Conservation (phyloP, 805 yeast species). For the Candida endomychidarum region DNA sequence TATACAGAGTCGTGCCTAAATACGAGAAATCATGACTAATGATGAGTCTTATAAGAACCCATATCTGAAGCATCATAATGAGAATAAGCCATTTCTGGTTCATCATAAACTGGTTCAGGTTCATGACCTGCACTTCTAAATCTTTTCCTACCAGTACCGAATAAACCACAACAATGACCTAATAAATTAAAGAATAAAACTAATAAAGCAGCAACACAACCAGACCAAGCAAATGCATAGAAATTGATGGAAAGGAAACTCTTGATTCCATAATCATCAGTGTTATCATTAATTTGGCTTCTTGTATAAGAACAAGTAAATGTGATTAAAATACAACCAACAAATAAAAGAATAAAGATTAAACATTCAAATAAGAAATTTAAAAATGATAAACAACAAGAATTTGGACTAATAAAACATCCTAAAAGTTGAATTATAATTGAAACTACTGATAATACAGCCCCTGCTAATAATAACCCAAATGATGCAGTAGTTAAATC, state of each 20-base stretch:
- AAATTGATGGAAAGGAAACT: conserved; percentile 51
- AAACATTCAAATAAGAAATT: conserved; percentile 43
- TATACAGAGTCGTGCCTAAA: neutral
- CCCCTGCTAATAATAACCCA: conserved; percentile 32
- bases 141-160: conserved; percentile 29
- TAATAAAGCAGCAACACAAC: conserved; percentile 46
- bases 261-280: conserved; percentile 51
- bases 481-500: conserved; percentile 58
- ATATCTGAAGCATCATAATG: conserved; percentile 11
- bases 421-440: conserved; percentile 48
- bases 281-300: conserved; percentile 50
- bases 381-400: conserved; percentile 46
- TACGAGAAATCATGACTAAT: too few relatives aligned
- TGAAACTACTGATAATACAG: conserved; percentile 42
- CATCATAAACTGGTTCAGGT: conserved; percentile 12
- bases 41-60: conserved; percentile 10
- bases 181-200: conserved; percentile 31
- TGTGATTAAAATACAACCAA: conserved; percentile 59
- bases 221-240: conserved; percentile 66
- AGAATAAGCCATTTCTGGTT: conserved; percentile 27
- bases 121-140: conserved; percentile 24
- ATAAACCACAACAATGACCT: conserved; percentile 44
- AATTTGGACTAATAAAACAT: conserved; percentile 44
- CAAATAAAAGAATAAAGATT: conserved; percentile 44
- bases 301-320: conserved; percentile 56